phyloP scores from a whole-genome alignment of 768 basidiomycete genomes.

The Tulasnella sp. region DNA sequence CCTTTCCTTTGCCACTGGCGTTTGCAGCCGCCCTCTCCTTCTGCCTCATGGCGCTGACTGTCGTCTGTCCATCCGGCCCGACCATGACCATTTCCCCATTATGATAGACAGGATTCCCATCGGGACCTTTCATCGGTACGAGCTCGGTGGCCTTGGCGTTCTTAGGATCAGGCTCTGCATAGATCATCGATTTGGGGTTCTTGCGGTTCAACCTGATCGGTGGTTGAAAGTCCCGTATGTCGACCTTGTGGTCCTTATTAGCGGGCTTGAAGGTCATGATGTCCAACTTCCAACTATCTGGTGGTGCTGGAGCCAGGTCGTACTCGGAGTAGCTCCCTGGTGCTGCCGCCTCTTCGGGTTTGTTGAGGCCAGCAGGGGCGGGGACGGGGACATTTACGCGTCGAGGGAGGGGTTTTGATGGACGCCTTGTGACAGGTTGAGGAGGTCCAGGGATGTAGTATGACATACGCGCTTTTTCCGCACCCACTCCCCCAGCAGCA shows the following conservation, averaged over 20 bases:
- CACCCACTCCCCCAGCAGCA: background rate
- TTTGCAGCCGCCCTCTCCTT: conserved; percentile 25
- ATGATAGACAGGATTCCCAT: conserved; percentile 77
- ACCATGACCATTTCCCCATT: conserved; percentile 68
- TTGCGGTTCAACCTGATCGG: conserved; percentile 86
- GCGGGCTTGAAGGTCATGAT: conserved; percentile 74
- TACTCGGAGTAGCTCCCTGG: conserved; percentile 58
- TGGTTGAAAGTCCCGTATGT: conserved; percentile 53
- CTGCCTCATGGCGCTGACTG: conserved; percentile 31
- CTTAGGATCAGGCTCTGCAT: conserved; percentile 1
- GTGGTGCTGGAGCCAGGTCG: conserved; percentile 63
- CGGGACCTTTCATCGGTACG: conserved; percentile 38
- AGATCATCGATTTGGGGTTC: conserved; percentile 38
- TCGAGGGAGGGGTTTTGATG: background rate
- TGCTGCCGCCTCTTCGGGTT: background rate
- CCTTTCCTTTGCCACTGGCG: conserved; percentile 10
- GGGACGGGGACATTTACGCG: background rate
- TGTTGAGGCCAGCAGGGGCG: background rate
- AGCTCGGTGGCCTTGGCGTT: conserved; percentile 18
- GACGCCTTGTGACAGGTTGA: background rate
- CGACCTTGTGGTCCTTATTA: conserved; percentile 29
- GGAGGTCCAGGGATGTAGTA: background rate
- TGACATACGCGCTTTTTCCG: background rate
- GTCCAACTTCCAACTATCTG: conserved; percentile 85
- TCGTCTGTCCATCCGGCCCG: conserved; percentile 47